These are phyloP conservation scores for Venturia asperata DNA, from an alignment of 2,329 filamentous ascomycete genomes.

Conservation along the genomic window DNA sequence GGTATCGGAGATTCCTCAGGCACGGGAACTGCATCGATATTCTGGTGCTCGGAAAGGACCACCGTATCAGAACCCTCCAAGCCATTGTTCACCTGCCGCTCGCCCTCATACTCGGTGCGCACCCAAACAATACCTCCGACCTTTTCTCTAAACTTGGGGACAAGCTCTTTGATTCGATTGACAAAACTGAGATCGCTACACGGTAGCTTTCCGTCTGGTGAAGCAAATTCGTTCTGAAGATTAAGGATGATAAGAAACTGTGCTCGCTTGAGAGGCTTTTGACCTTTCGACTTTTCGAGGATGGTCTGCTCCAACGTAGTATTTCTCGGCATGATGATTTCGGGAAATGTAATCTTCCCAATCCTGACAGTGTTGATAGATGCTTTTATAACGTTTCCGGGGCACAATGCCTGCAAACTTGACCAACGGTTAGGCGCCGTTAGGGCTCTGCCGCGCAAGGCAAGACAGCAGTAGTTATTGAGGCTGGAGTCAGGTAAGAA, in stretches of 20 bases:
- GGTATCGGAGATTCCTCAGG: background rate
- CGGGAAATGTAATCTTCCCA: background rate
- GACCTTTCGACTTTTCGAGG: background rate
- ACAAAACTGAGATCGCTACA: slow-evolving; percentile 62
- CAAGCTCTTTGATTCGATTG: slow-evolving; percentile 58
- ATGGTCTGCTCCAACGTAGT: background rate
- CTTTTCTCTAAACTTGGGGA: slow-evolving; percentile 61
- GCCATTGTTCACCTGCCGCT: slow-evolving; percentile 49
- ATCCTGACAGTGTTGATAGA: background rate
- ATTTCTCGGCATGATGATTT: slow-evolving; percentile 3
- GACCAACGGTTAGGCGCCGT: background rate
- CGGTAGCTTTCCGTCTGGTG: slow-evolving; percentile 58
- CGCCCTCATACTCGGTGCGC: slow-evolving; percentile 63
- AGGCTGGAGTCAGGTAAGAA: background rate
- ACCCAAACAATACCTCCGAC: slow-evolving; percentile 76
- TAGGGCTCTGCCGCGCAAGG: background rate
- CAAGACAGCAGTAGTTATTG: background rate
- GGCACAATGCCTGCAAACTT: background rate
- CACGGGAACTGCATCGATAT: background rate
- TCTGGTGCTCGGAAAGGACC: slow-evolving; percentile 27
- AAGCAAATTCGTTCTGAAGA: slow-evolving; percentile 83
- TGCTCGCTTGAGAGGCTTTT: background rate
- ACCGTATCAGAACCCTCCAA: slow-evolving; percentile 42
- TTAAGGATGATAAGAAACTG: slow-evolving; percentile 77
- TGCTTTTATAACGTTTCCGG: background rate